Conservation (phyloP, 148 eudicot species). For the Camellia lanceoleosa region DNA sequence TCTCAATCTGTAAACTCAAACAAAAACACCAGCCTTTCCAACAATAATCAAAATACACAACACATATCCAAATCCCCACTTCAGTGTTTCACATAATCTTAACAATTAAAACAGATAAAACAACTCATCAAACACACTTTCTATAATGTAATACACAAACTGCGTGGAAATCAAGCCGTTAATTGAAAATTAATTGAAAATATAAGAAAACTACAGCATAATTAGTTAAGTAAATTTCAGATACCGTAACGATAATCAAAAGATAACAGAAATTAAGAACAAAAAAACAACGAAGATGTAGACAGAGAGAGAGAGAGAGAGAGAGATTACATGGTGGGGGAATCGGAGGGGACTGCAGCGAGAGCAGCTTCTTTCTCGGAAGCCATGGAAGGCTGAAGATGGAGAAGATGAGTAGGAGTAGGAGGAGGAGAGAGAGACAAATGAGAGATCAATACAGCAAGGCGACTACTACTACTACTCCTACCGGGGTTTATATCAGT, state of each 20-base stretch:
- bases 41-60: no score
- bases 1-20: no score
- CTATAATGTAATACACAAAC: not conserved
- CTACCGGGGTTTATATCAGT: not conserved
- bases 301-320: constrained; percentile 1
- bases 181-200: not conserved
- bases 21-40: no score
- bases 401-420: constrained; percentile 20
- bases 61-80: not conserved
- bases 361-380: constrained; percentile 80
- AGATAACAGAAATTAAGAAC: not conserved
- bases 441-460: constrained; percentile 32
- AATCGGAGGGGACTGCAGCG: constrained; percentile 65
- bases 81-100: not conserved
- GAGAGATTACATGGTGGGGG: constrained; percentile 70
- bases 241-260: not conserved
- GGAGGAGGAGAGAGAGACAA: constrained; percentile 17
- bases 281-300: not conserved
- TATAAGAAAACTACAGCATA: no score
- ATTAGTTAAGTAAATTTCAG: not conserved
- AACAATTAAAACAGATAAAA: not conserved
- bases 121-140: not conserved
- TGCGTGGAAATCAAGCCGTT: not conserved
- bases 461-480: constrained; percentile 12
- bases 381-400: constrained; percentile 50